These are phyloP conservation scores for Polyporus tsugae DNA, from an alignment of 1,284 basidiomycete genomes.

Conservation along the genomic window DNA sequence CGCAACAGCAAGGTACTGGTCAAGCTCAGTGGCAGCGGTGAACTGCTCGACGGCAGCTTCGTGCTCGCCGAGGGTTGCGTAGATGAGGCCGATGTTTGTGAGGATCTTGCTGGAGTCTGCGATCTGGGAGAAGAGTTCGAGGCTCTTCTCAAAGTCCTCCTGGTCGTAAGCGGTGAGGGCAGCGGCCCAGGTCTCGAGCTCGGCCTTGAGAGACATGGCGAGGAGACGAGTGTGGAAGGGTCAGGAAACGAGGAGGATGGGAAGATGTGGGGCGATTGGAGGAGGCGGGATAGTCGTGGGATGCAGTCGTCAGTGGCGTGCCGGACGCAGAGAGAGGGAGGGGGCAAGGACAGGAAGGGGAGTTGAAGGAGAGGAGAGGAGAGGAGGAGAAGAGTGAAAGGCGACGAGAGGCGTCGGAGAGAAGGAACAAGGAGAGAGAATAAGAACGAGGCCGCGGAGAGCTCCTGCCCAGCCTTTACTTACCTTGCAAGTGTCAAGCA, in stretches of 20 bases:
- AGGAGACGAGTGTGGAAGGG: conserved; percentile 24
- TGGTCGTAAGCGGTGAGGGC: conserved; percentile 89
- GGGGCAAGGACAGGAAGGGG: conserved; percentile 8
- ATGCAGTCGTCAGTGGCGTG: conserved; percentile 44
- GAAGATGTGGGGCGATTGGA: conserved; percentile 14
- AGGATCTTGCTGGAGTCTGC: conserved; percentile 88
- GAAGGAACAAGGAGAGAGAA: conserved; percentile 5
- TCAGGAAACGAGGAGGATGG: conserved; percentile 9
- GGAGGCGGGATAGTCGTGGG: conserved; percentile 15
- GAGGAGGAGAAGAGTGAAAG: conserved; percentile 4
- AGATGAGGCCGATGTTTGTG: conserved; percentile 91
- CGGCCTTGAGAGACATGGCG: conserved; percentile 82
- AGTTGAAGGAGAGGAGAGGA: conserved; percentile 5
- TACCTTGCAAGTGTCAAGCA: too few relatives aligned
- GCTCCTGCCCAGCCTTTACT: too few relatives aligned
- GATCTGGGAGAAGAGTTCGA: conserved; percentile 84
- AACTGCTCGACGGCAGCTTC: conserved; percentile 84
- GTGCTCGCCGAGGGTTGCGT: conserved; percentile 88
- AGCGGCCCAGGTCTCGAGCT: conserved; percentile 87
- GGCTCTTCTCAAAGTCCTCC: conserved; percentile 77
- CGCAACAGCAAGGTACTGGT: conserved; percentile 88
- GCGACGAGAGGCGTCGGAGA: conserved; percentile 21
- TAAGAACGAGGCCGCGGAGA: not conserved
- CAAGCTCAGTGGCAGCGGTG: conserved; percentile 75
- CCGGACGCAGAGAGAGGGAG: conserved; percentile 49